phyloP scores from a whole-genome alignment of 768 basidiomycete genomes.

The Lyophyllum atratum region DNA sequence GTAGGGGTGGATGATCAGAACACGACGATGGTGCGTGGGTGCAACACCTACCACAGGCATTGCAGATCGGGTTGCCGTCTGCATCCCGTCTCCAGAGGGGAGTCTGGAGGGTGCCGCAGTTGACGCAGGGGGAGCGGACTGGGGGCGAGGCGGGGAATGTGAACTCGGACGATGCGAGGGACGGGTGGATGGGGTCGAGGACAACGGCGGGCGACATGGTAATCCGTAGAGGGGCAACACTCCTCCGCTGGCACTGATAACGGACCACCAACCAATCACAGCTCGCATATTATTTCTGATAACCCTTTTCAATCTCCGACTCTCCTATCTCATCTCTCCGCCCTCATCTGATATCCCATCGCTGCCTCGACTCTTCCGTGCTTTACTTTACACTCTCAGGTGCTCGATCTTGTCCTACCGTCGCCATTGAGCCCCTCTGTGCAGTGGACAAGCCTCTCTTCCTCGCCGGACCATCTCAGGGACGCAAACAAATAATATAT shows the following conservation, averaged over 20 bases:
- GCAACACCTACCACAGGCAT: conserved; percentile 80
- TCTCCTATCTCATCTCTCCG: not conserved
- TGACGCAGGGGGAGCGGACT: conserved; percentile 56
- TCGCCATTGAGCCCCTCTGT: too few relatives aligned
- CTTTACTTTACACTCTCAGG: not conserved
- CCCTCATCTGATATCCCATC: conserved; percentile 7
- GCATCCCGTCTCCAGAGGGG: conserved; percentile 85
- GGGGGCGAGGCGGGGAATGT: conserved; percentile 17
- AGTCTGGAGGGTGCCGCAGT: conserved; percentile 77
- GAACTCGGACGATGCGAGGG: conserved; percentile 13
- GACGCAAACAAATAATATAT: too few relatives aligned
- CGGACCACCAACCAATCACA: conserved; percentile 37
- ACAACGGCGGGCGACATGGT: conserved; percentile 21
- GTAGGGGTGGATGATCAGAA: conserved; percentile 14
- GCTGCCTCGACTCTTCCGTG: not conserved
- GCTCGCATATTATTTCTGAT: conserved; percentile 28
- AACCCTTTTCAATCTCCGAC: conserved; percentile 17
- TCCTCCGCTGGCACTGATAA: conserved; percentile 25
- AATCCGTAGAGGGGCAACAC: conserved; percentile 10
- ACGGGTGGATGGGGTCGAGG: conserved; percentile 21
- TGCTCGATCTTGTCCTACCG: too few relatives aligned
- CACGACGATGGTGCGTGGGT: not conserved
- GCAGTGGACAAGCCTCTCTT: too few relatives aligned
- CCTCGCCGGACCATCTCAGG: too few relatives aligned
- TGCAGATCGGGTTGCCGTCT: conserved; percentile 84